Evolutionary conservation across 768 basidiomycete genomes (phyloP), one percentile per base, ranked within the genome.

Genomic region (Xanthoconium purpureum): DNA sequence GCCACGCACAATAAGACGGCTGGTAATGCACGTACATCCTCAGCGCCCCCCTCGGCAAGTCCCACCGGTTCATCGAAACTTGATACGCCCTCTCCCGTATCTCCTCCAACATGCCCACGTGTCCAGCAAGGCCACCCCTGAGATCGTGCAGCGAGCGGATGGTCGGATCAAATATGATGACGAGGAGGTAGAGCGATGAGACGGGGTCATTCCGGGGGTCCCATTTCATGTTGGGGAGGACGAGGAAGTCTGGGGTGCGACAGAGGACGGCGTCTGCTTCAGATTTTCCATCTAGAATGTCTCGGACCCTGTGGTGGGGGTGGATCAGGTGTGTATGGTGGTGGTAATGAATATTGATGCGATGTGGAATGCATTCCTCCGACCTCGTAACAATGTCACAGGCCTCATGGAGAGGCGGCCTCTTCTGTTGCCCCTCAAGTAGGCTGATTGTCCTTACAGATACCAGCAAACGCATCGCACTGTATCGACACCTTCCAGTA

Each of bases 201-300:
- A 69, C 53, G 0, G 71, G 69, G n/a, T 89, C 61, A 0, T 84
- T 89, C n/a, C n/a, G n/a, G 24, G 85, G 79, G 68, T 98, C 94
- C 96, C 96, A 98, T 75, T 98, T 98, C 84, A 97, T 89, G 73
- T 99, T 96, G 0, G 96, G 96, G 0, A 97, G 73, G 53, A 99
- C 85, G 38, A 96, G 61, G 65, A 89, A 97, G 6, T 80, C 77
- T 0, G 81, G 70, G 13, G 78, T 80, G 2, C 85, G 80, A 65
- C 79, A 86, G 18, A 97, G 73, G 24, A 98, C 71, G 43, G 87
- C 84, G 15, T 87, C 80, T 18, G 81, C 79, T 70, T 98, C 94
- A 6, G 90, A 86, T 33, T 75, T 72, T 9, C 94, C 91, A 0
- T 77, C 78, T 5, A 98, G 77, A 50, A 98, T 89, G 59, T 94